Evolutionary conservation across 2,329 filamentous ascomycete species (phyloP).

Genomic region (Arthrobotrys musiformis): DNA sequence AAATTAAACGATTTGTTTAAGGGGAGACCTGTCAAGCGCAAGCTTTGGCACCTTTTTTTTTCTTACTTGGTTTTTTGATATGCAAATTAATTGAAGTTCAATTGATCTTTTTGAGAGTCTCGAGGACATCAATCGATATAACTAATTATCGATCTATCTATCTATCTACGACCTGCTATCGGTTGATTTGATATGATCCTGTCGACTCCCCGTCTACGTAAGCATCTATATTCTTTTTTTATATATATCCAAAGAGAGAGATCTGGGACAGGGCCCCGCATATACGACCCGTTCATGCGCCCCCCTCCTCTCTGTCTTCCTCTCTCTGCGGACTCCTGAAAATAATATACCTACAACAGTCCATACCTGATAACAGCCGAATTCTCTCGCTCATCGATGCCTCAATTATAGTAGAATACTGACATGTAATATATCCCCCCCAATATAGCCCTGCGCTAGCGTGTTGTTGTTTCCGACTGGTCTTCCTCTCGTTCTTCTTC

Average conservation of each 20-base stretch:
- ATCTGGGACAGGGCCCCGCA: neutral
- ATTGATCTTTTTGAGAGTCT: neutral
- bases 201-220: neutral
- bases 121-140: neutral
- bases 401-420: neutral
- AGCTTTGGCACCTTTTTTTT: neutral
- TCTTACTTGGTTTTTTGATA: neutral
- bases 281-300: neutral
- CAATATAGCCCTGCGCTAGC: constrained; percentile 12
- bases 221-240: neutral
- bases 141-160: no score
- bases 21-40: constrained; percentile 42
- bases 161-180: no score
- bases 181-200: neutral
- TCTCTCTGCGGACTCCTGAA: no score
- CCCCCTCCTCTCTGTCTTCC: neutral
- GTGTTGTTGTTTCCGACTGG: constrained; percentile 20
- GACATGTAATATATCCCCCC: neutral
- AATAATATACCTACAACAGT: neutral
- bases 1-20: constrained; percentile 56
- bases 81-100: neutral
- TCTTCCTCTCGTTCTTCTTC: neutral
- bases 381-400: neutral
- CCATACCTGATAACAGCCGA: neutral
- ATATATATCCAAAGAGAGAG: neutral